phyloP scores from a whole-genome alignment of 75 land plant species.

The Cupressus sempervirens region DNA sequence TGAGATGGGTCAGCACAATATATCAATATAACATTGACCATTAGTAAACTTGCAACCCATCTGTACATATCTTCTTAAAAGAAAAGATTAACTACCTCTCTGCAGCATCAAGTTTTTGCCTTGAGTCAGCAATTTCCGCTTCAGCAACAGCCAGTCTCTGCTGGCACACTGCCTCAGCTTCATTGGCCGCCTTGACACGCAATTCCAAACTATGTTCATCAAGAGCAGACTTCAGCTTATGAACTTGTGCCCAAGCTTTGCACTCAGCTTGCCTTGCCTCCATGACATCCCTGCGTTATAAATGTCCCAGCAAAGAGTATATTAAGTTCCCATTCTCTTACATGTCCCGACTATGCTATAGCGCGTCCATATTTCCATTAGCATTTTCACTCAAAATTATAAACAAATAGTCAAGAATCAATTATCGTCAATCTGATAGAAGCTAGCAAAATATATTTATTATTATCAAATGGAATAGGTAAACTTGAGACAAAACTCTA shows the following conservation, averaged over 20 bases:
- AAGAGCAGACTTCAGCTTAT: constrained; percentile 70
- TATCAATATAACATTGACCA: background rate
- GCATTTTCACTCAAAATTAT: background rate
- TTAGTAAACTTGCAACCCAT: background rate
- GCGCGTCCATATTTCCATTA: background rate
- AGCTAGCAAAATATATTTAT: background rate
- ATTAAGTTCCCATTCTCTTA: background rate
- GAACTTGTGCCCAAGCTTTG: constrained; percentile 83
- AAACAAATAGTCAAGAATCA: background rate
- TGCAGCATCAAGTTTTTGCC: constrained; percentile 70
- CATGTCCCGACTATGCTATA: no score
- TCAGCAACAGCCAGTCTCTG: constrained; percentile 90
- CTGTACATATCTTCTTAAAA: background rate
- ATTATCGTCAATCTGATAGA: background rate
- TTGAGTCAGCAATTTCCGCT: constrained; percentile 83
- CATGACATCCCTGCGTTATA: constrained; percentile 51
- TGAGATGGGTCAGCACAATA: background rate
- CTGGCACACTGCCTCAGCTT: constrained; percentile 93
- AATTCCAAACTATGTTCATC: constrained; percentile 85
- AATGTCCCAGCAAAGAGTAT: background rate
- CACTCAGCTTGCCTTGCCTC: constrained; percentile 79
- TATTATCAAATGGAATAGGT: background rate
- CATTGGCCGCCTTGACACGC: constrained; percentile 90
- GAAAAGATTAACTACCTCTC: constrained; percentile 50
- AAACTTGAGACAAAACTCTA: background rate